phyloP scores from a whole-genome alignment of 805 yeast genomes.

The Metschnikowia borealis region DNA sequence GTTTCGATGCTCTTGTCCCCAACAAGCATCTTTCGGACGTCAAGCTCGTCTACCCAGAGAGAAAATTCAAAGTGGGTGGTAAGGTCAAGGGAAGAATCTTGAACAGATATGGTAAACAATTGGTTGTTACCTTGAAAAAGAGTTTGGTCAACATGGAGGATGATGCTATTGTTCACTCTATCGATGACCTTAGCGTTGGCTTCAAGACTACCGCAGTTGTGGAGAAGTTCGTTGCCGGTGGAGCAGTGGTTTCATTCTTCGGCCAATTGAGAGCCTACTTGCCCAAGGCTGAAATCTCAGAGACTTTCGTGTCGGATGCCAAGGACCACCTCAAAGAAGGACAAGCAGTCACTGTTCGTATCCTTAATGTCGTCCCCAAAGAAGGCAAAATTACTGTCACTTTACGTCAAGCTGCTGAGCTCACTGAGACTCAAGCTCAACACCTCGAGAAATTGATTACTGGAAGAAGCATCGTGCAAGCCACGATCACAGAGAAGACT shows the following conservation, averaged over 20 bases:
- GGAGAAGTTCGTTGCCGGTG: conserved; percentile 63
- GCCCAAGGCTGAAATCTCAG: conserved; percentile 87
- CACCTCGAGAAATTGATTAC: conserved; percentile 45
- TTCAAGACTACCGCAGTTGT: conserved; percentile 69
- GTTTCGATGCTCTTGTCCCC: conserved; percentile 72
- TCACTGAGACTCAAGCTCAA: conserved; percentile 44
- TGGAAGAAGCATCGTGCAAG: conserved; percentile 63
- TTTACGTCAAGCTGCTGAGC: conserved; percentile 59
- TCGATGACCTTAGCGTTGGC: conserved; percentile 41
- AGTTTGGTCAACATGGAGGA: conserved; percentile 67
- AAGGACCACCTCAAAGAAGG: conserved; percentile 76
- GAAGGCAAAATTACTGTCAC: conserved; percentile 64
- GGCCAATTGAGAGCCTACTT: conserved; percentile 74
- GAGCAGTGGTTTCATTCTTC: conserved; percentile 82
- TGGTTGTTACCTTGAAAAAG: conserved; percentile 75
- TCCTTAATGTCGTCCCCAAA: conserved; percentile 51
- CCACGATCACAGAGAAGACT: conserved; percentile 65
- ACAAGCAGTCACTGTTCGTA: conserved; percentile 72
- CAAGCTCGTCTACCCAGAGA: conserved; percentile 81
- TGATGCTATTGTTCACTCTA: conserved; percentile 43
- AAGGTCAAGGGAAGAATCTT: conserved; percentile 75
- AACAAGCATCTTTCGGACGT: conserved; percentile 78
- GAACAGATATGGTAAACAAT: conserved; percentile 44
- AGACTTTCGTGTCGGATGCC: conserved; percentile 75
- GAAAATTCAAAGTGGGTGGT: conserved; percentile 82